These are phyloP conservation scores for Aspergillus latus DNA, from an alignment of 2,329 filamentous ascomycete genomes.

Conservation along the genomic window DNA sequence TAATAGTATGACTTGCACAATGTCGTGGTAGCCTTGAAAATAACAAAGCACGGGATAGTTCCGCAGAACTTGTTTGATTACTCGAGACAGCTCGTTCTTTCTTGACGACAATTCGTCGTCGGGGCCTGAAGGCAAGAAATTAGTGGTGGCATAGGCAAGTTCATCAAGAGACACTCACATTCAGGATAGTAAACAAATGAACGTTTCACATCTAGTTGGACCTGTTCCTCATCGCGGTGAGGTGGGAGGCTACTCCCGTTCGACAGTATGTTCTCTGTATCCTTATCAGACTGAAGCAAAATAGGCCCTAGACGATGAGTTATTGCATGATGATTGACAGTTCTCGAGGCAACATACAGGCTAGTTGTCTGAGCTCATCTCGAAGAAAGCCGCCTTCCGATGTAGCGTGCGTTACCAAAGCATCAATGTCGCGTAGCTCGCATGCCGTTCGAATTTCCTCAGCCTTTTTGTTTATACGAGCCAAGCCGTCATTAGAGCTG, in stretches of 20 bases:
- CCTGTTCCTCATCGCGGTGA: slow-evolving; percentile 89
- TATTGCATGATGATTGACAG: slow-evolving; percentile 10
- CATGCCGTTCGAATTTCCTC: slow-evolving; percentile 61
- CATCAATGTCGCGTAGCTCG: slow-evolving; percentile 55
- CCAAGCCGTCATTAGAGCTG: slow-evolving; percentile 9
- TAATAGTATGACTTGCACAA: slow-evolving; percentile 90
- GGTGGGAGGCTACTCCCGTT: slow-evolving; percentile 64
- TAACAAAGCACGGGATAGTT: slow-evolving; percentile 83
- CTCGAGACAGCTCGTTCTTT: slow-evolving; percentile 72
- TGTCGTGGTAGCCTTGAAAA: slow-evolving; percentile 98
- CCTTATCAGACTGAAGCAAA: slow-evolving; percentile 44
- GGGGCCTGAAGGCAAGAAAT: slow-evolving; percentile 54
- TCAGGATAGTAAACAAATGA: slow-evolving; percentile 97
- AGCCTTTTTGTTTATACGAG: slow-evolving; percentile 38
- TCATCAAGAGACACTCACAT: slow-evolving; percentile 52
- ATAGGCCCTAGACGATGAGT: slow-evolving; percentile 47
- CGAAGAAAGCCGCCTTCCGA: slow-evolving; percentile 66
- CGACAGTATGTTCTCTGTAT: slow-evolving; percentile 19
- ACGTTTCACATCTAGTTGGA: slow-evolving; percentile 85
- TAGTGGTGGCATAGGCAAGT: background rate
- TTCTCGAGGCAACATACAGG: slow-evolving; percentile 63
- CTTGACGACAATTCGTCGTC: slow-evolving; percentile 67
- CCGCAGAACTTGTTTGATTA: slow-evolving; percentile 80
- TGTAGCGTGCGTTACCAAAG: slow-evolving; percentile 59
- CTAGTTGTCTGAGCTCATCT: slow-evolving; percentile 67